phyloP scores from a whole-genome alignment of 495 filamentous ascomycete species.

The Darksidea phi region DNA sequence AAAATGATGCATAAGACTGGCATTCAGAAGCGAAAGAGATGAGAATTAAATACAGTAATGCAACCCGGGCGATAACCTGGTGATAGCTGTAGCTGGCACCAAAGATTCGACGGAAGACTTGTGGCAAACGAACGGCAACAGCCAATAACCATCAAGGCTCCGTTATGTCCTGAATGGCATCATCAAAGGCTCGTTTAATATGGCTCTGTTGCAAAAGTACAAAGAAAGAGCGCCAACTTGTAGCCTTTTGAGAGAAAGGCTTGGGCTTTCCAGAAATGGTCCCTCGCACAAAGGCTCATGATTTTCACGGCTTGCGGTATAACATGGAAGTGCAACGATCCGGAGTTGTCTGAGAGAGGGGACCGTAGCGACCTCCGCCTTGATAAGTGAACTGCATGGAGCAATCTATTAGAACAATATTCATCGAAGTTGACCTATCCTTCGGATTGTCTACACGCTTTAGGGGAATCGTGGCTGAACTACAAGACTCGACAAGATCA shows the following conservation, averaged over 20 bases:
- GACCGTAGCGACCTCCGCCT: neutral
- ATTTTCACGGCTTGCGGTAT: conserved; percentile 8
- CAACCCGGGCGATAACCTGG: conserved; percentile 1
- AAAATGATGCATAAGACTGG: conserved; percentile 12
- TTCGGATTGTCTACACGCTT: neutral
- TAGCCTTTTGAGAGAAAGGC: neutral
- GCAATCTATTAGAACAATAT: neutral
- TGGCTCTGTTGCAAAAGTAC: neutral
- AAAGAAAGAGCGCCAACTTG: neutral
- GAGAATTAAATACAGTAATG: conserved; percentile 11
- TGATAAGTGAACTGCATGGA: neutral
- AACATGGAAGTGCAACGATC: neutral
- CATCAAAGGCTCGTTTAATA: neutral
- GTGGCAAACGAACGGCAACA: neutral
- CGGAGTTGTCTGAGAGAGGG: neutral
- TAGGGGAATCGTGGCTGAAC: neutral
- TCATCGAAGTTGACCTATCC: neutral
- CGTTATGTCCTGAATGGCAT: neutral
- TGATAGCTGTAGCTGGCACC: conserved; percentile 6
- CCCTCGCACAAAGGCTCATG: neutral
- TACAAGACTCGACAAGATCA: neutral
- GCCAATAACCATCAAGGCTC: neutral
- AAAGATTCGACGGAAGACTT: conserved; percentile 1
- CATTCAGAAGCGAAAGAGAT: conserved; percentile 3
- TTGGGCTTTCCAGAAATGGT: conserved; percentile 14